phyloP scores from a whole-genome alignment of 176 grass and related monocot species.

The Alopecurus myosuroides region DNA sequence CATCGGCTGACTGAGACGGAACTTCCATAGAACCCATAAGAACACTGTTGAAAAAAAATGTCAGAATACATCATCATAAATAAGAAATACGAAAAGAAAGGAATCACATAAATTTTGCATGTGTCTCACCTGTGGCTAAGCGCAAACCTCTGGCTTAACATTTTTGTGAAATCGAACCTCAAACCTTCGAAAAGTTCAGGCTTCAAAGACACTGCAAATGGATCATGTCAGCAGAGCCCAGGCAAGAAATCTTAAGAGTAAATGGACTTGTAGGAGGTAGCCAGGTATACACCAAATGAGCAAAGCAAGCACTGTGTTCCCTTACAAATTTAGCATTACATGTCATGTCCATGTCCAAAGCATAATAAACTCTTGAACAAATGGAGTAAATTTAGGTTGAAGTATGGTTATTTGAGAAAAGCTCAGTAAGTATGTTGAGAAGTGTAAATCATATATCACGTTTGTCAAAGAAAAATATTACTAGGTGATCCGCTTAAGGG shows the following conservation, averaged over 20 bases:
- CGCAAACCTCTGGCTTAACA: constrained; percentile 82
- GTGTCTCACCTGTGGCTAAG: constrained; percentile 76
- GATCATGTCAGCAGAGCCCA: constrained; percentile 24
- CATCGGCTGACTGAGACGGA: constrained; percentile 69
- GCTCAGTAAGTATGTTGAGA: neutral
- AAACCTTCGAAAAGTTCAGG: constrained; percentile 95
- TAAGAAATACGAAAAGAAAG: neutral
- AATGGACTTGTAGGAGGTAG: neutral
- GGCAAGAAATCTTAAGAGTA: constrained; percentile 7
- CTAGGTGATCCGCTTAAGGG: neutral
- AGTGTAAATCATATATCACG: neutral
- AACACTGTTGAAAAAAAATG: constrained; percentile 60
- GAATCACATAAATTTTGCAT: neutral
- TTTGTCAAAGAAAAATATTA: neutral
- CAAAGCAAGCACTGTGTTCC: constrained; percentile 3
- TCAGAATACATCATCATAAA: constrained; percentile 11
- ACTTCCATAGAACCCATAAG: constrained; percentile 93
- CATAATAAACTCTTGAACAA: neutral
- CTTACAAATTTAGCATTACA: neutral
- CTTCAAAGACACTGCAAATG: constrained; percentile 88
- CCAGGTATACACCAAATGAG: neutral
- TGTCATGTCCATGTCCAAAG: neutral
- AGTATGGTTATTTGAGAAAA: neutral
- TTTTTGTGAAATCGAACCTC: constrained; percentile 94
- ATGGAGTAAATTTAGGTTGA: neutral